These are phyloP conservation scores for Ballota nigra DNA, from an alignment of 257 asterid genomes.

Conservation along the genomic window DNA sequence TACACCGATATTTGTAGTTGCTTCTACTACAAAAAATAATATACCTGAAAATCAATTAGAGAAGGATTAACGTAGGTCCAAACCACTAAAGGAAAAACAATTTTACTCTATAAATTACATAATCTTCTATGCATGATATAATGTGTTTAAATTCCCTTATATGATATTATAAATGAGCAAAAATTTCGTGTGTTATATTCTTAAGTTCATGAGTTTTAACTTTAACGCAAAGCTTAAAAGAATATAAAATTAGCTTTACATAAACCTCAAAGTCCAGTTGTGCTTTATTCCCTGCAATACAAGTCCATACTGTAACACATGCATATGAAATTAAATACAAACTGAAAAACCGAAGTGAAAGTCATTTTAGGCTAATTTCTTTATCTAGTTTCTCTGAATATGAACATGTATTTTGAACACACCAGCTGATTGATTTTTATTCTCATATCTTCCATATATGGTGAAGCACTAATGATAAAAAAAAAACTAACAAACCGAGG, in stretches of 20 bases:
- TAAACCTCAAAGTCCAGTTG: background rate
- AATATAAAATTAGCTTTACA: background rate
- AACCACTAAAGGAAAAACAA: background rate
- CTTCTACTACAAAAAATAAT: background rate
- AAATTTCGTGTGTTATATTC: background rate
- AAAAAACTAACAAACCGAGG: too few relatives aligned
- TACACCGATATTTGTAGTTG: background rate
- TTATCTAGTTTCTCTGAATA: background rate
- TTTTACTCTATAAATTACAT: background rate
- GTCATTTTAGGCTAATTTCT: background rate
- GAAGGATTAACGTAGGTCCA: background rate
- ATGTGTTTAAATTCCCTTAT: background rate
- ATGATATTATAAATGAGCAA: background rate
- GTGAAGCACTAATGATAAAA: background rate
- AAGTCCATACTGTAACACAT: background rate
- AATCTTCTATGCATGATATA: background rate
- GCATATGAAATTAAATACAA: background rate
- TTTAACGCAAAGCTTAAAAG: background rate
- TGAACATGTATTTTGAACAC: background rate
- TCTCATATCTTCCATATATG: background rate
- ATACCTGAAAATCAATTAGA: background rate
- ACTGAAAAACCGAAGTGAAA: background rate
- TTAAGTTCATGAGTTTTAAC: background rate
- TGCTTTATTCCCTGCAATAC: background rate
- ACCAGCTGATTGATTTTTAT: background rate